Evolutionary conservation across 2,329 filamentous ascomycete genomes (phyloP).

Genomic region (Penicillium hesseltinei): DNA sequence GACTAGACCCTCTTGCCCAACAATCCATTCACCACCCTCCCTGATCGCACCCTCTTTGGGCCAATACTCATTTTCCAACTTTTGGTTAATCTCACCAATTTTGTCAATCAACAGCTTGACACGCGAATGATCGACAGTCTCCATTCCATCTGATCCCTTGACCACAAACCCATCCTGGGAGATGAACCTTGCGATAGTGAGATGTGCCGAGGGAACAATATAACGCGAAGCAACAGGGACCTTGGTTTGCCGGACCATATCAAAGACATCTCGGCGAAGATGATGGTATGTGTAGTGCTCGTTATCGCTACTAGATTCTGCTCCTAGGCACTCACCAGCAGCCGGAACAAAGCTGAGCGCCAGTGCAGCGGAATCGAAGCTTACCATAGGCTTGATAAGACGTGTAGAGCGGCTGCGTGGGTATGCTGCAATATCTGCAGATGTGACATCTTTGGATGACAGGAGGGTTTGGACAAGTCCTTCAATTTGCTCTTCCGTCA

Average conservation of each 20-base stretch:
- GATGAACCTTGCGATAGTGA: conserved; percentile 80
- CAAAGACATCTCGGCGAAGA: conserved; percentile 73
- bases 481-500: conserved; percentile 66
- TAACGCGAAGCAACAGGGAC: conserved; percentile 73
- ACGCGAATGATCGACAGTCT: conserved; percentile 48
- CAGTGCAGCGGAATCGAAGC: conserved; percentile 78
- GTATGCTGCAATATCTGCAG: conserved; percentile 58
- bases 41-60: conserved; percentile 47
- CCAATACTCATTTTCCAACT: conserved; percentile 71
- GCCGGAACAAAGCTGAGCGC: conserved; percentile 84
- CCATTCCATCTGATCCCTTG: conserved; percentile 35
- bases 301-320: conserved; percentile 43
- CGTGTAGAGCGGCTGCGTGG: conserved; percentile 65
- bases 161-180: conserved; percentile 57
- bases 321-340: conserved; percentile 55
- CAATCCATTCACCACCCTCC: conserved; percentile 69
- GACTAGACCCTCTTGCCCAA: conserved; percentile 77
- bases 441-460: conserved; percentile 17
- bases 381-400: conserved; percentile 76
- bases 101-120: conserved; percentile 64
- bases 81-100: conserved; percentile 73
- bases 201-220: conserved; percentile 82
- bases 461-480: conserved; percentile 57
- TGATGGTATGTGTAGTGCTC: conserved; percentile 85
- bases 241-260: conserved; percentile 58